Conservation (phyloP, 164 flowering plant genomes). For the Sedum album region DNA sequence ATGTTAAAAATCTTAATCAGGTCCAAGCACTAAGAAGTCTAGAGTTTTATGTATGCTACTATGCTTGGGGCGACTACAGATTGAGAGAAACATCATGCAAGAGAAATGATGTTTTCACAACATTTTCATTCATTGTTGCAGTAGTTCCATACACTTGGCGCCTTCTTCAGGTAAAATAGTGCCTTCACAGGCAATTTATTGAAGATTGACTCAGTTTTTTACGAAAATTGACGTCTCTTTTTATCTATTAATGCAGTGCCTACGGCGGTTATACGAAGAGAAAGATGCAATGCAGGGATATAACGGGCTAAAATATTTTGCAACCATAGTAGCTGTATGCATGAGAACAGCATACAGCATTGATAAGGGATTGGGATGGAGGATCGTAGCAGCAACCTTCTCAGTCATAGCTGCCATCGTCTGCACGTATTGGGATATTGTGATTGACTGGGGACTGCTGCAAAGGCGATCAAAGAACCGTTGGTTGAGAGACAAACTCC, state of each 20-base stretch:
- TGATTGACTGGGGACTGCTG: constrained; percentile 49
- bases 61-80: constrained; percentile 52
- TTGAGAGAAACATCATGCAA: constrained; percentile 27
- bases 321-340: constrained; percentile 34
- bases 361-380: constrained; percentile 17
- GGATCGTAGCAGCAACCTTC: constrained; percentile 18
- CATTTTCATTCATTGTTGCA: constrained; percentile 32
- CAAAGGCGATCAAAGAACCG: constrained; percentile 24
- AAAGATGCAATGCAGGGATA: constrained; percentile 32
- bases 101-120: constrained; percentile 16
- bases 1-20: constrained; percentile 19
- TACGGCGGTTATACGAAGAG: constrained; percentile 35
- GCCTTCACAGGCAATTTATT: too few relatives aligned
- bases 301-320: constrained; percentile 36
- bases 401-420: constrained; percentile 29
- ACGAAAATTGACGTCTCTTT: background rate
- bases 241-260: constrained; percentile 21
- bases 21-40: constrained; percentile 66
- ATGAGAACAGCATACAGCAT: constrained; percentile 28
- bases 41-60: constrained; percentile 66
- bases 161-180: constrained; percentile 30
- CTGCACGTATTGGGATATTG: constrained; percentile 44
- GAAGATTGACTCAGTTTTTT: too few relatives aligned
- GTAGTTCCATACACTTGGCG: constrained; percentile 31
- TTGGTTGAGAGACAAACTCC: constrained; percentile 48